Evolutionary conservation across 208 protist genomes (phyloP), one percentile per base, ranked within the genome.

Genomic region (Trypanosoma caninum): DNA sequence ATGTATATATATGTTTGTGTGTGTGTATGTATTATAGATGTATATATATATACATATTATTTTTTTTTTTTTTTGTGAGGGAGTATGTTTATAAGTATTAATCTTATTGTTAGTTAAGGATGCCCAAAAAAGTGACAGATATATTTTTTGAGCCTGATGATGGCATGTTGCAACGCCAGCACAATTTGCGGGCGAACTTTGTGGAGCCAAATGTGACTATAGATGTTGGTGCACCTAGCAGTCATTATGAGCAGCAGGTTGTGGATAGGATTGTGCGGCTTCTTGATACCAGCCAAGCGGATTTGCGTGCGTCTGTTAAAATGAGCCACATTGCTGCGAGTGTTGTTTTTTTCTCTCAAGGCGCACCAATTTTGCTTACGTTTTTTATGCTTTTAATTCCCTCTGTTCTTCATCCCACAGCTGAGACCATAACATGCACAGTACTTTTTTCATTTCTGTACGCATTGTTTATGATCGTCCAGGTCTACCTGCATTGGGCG

Each of bases 401-500:
- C 4, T 91, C 82, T 50, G 34, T 82, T 11, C 38, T 87, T 11
- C 74, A 78, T 47, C 81, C 78, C 3, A 65, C 57, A 34, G 34
- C 66, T 28, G 68, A 80, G 34, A 83, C 77, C 14, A 61, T 90
- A 8, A 28, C 83, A 23, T 90, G 80, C 66, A 84, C 77, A 14
- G 50, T 68, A 3, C 30, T 95, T 7, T 86, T 90, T 69, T 58
- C 79, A 20, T 46, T 84, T 14, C 51, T 95, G 14, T 92, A 89
- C 56, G 64, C 72, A 14, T 22, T 82, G 10, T 89, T 72, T 54
- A 74, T 79, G 13, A 30, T 59, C 34, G 55, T 90, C 34, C 84
- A 91, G 73, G 72, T 77, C 3, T 90, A 87, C 48, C 63, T 92
- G 33, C 77, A 89, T 28, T 92, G 84, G 83, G 72, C 77, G 5